phyloP scores from a whole-genome alignment of 2,329 filamentous ascomycete genomes.

The Xylaria sp. region DNA sequence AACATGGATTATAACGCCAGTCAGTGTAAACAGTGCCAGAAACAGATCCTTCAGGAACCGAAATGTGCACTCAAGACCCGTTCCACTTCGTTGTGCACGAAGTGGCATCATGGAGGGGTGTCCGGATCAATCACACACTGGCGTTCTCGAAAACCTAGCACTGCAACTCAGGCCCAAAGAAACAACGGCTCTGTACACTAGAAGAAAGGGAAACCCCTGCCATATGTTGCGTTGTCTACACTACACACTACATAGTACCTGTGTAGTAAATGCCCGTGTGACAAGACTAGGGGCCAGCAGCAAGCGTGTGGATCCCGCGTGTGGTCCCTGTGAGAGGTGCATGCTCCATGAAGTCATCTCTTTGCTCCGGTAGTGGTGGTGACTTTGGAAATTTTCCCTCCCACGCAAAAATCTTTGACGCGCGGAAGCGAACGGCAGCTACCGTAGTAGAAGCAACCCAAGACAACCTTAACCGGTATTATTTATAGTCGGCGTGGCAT shows the following conservation, averaged over 20 bases:
- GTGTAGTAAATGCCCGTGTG: constrained; percentile 25
- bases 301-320: constrained; percentile 31
- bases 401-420: constrained; percentile 8
- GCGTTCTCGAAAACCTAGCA: constrained; percentile 29
- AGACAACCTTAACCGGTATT: constrained; percentile 7
- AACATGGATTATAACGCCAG: constrained; percentile 27
- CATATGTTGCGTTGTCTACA: constrained; percentile 19
- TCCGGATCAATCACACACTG: constrained; percentile 24
- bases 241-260: constrained; percentile 1
- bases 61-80: constrained; percentile 30
- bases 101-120: constrained; percentile 36
- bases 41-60: constrained; percentile 29
- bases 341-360: constrained; percentile 29
- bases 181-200: constrained; percentile 5
- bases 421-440: constrained; percentile 19
- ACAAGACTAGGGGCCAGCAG: constrained; percentile 28
- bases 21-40: constrained; percentile 32
- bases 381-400: constrained; percentile 1
- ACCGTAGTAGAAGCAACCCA: constrained; percentile 4
- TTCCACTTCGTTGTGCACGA: constrained; percentile 21
- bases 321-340: constrained; percentile 31
- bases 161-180: constrained; percentile 14
- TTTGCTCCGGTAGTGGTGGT: constrained; percentile 6
- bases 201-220: constrained; percentile 28
- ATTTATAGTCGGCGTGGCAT: constrained; percentile 20